These are phyloP conservation scores for Sphaerulina populicola DNA, from an alignment of 2,329 filamentous ascomycete species.

Conservation along the genomic window DNA sequence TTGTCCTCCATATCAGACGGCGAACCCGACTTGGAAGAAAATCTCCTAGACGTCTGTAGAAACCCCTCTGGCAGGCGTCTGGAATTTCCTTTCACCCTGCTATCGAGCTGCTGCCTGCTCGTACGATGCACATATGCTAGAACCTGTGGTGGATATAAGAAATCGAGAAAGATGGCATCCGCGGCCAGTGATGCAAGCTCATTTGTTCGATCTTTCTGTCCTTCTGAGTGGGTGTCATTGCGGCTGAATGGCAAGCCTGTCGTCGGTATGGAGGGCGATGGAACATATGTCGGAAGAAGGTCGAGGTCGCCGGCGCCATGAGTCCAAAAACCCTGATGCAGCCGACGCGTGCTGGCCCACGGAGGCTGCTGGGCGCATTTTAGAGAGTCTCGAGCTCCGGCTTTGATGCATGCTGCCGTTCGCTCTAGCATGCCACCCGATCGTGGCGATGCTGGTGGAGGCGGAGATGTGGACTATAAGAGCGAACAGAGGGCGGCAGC, in stretches of 20 bases:
- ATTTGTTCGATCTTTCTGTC: neutral
- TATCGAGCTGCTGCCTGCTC: constrained; percentile 20
- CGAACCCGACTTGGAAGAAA: constrained; percentile 19
- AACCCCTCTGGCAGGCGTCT: constrained; percentile 22
- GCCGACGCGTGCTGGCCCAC: constrained; percentile 39
- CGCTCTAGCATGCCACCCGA: constrained; percentile 51
- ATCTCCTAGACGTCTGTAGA: constrained; percentile 25
- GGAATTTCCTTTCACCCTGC: constrained; percentile 25
- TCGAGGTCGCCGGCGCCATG: constrained; percentile 45
- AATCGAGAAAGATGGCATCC: constrained; percentile 36
- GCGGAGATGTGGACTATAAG: neutral
- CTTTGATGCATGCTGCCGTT: constrained; percentile 50
- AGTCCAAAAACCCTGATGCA: constrained; percentile 50
- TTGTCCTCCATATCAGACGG: neutral
- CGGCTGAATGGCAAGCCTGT: constrained; percentile 8
- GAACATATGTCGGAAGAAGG: constrained; percentile 26
- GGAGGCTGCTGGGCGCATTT: constrained; percentile 33
- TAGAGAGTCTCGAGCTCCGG: constrained; percentile 46
- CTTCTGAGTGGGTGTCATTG: constrained; percentile 7
- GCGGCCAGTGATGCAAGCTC: neutral
- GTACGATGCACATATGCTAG: constrained; percentile 32
- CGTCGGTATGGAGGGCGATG: constrained; percentile 1
- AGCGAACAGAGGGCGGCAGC: neutral
- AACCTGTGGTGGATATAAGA: constrained; percentile 42
- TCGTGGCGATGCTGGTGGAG: neutral